These are phyloP conservation scores for Epichloe baconii DNA, from an alignment of 2,329 filamentous ascomycete genomes.

Conservation along the genomic window DNA sequence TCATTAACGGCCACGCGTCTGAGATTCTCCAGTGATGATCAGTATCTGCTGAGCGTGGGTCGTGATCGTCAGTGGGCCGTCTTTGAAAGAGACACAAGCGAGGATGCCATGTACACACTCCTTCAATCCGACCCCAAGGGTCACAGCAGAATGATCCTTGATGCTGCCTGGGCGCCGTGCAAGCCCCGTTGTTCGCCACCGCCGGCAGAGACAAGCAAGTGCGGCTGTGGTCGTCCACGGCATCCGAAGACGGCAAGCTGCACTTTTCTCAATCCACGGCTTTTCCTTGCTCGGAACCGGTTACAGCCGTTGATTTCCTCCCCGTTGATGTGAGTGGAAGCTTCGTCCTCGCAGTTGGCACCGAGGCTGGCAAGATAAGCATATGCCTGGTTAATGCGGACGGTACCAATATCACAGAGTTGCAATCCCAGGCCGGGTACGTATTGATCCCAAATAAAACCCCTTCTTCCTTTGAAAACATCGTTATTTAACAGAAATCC, in stretches of 20 bases:
- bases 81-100: constrained; percentile 42
- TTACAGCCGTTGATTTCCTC: constrained; percentile 61
- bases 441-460: constrained; percentile 10
- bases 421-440: constrained; percentile 26
- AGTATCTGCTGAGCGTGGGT: constrained; percentile 72
- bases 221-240: constrained; percentile 48
- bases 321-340: constrained; percentile 17
- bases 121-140: constrained; percentile 64
- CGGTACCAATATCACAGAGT: constrained; percentile 24
- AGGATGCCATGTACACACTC: constrained; percentile 37
- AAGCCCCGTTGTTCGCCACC: constrained; percentile 57
- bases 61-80: constrained; percentile 85
- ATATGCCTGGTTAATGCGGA: constrained; percentile 28
- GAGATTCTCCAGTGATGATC: constrained; percentile 64
- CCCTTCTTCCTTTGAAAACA: rapidly evolving
- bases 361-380: constrained; percentile 37
- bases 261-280: constrained; percentile 39
- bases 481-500: constrained; percentile 7
- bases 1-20: constrained; percentile 74
- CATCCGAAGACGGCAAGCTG: constrained; percentile 15
- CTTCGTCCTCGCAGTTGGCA: constrained; percentile 41
- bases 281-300: constrained; percentile 43
- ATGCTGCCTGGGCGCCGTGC: constrained; percentile 67
- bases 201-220: constrained; percentile 82
- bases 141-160: constrained; percentile 85